Base-by-base conservation (phyloP, 306 rosid genomes). In the Vigna angularis region DNA sequence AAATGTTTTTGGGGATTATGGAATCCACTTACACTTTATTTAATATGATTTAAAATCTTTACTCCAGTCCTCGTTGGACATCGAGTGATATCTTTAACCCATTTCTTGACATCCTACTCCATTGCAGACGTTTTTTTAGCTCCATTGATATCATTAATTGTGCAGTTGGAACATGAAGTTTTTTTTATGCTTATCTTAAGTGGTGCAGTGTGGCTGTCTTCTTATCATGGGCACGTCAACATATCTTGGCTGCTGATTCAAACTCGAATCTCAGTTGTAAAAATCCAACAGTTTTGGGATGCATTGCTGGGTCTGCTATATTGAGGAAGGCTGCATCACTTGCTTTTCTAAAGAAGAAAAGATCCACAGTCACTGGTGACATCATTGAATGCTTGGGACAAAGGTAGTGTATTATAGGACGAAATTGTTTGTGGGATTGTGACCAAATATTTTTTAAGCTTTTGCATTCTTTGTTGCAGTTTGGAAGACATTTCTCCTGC, bases 251-350 rank as follows among this genome's bases (percentile, higher is more conserved):
- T 63, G 70, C 49, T 38, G 28, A n/a, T 36, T 64, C 49, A 17
- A 64, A 64, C 18, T 36, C 26, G 7, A 64, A 64, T 36, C 49
- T 36, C 70, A 88, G 96, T 66, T 78, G 74, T 62, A 81, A 82
- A 63, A 95, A 91, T 86, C 98, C 99, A 26, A 61, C 94, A 15
- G 70, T 87, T 16, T 73, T 95, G 81, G 99, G 98, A 48, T 87
- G 96, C 90, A 82, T 95, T 63, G 99, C 97, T 42, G 98, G 93
- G 17, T 87, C 99, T 56, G 85, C 92, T 55, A 66, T 95, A 76
- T 73, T 91, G 91, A 93, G 98, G 80, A 95, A 75, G 79, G 98
- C 99, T 26, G 99, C 99, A 48, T 88, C 96, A 20, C 88, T 89
- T 74, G 98, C 97, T 64, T 93, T 91, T 77, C 71, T 80, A 56